Evolutionary conservation across 192 early-diverging fungal genomes (phyloP), one percentile per base, ranked within the genome.

Genomic region (Podila epigama): DNA sequence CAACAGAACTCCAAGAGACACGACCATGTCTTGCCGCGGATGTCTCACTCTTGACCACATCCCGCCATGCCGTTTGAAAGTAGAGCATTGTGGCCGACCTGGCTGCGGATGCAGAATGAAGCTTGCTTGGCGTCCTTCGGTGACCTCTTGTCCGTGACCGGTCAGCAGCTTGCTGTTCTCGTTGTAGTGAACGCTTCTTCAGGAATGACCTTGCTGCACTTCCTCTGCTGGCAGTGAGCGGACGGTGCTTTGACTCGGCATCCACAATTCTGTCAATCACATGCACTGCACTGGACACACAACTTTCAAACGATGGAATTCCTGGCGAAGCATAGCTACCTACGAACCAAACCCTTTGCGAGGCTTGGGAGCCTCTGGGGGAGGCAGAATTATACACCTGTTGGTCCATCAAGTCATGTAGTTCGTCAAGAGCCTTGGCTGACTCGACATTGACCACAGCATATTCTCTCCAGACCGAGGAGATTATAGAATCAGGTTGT

Each of bases 301-400:
- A 90, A 2, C 88, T 87, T 33, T 90, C 88, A 6, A 90, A 69
- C 32, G 88, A 68, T 13, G 87, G 88, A 22, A 90, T 82, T 36
- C 88, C 88, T 6, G 87, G 88, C 50, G 83, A 80, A 5, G 84
- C 79, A 54, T 90, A 90, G 6, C 84, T 70, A 31, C 88, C 88
- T 3, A 89, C 88, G 35, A 89, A 61, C 83, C 84, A 89, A n/a
- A 88, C 55, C 4, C 68, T 64, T 15, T 61, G 34, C 13, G 69
- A 53, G 22, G 81, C 80, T 29, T 15, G 4, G 10, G 82, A 83
- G 6, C 55, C 37, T 0, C 56, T 27, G 7, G 41, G 64, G 34
- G 16, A 67, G 66, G 7, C 11, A 22, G 60, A 42, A 0, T 51
- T 41, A 0, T 60, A 15, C n/a, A n/a, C n/a, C 25, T 77, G 73